Conservation (phyloP, 2,329 filamentous ascomycete genomes). For the Cryphonectria carpinicola region DNA sequence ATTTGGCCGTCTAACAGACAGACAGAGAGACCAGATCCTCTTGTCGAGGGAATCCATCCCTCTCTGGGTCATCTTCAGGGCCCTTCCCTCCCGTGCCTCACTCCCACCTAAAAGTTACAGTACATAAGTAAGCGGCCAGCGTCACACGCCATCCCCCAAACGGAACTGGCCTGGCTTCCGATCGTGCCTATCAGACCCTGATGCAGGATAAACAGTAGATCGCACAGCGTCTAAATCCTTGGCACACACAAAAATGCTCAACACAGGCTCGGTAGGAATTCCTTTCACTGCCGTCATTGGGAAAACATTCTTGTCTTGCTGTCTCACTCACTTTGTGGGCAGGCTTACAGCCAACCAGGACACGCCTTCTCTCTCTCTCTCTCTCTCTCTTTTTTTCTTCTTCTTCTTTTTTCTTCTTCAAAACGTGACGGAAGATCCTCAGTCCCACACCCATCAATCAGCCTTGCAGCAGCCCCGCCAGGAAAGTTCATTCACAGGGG, state of each 20-base stretch:
- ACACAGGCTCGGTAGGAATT: neutral
- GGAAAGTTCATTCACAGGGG: neutral
- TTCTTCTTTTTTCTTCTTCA: no score
- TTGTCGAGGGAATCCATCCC: neutral
- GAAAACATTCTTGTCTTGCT: neutral
- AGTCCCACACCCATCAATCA: neutral
- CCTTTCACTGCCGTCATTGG: neutral
- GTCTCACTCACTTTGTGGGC: neutral
- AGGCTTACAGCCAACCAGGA: neutral
- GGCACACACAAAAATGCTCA: neutral
- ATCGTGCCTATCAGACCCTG: constrained; percentile 5
- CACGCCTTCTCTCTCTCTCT: neutral
- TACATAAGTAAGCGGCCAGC: neutral
- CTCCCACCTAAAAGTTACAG: neutral
- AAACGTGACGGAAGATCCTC: neutral
- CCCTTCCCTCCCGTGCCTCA: neutral
- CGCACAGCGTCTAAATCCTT: constrained; percentile 5
- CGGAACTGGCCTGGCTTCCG: constrained; percentile 3
- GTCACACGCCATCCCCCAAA: constrained; percentile 7
- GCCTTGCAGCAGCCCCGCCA: constrained; percentile 4
- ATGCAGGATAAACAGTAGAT: neutral
- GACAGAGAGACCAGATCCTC: neutral
- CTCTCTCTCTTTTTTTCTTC: no score
- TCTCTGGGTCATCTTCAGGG: neutral
- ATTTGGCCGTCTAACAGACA: neutral